Percentiles rank a stretch among this genome's conserved stretches.
Conservation (phyloP, 306 rosid genomes). For the Sophora flavescens region DNA sequence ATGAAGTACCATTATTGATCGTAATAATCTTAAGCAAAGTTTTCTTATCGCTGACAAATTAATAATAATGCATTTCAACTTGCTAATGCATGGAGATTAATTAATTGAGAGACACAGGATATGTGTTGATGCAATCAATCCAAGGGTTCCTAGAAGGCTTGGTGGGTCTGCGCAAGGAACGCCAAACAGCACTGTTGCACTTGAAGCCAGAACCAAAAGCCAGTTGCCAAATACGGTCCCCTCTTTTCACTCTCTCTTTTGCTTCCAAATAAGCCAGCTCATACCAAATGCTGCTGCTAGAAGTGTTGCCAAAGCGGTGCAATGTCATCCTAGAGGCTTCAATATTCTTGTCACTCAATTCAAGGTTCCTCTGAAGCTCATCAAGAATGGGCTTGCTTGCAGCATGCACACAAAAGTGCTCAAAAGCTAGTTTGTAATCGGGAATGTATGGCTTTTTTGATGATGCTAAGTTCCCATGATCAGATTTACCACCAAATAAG, state of each 20-base stretch:
- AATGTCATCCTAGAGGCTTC: constrained; percentile 91
- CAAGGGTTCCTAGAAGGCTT: constrained; percentile 80
- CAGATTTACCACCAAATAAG: constrained; percentile 61
- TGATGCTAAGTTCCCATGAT: constrained; percentile 33
- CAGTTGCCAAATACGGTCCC: constrained; percentile 93
- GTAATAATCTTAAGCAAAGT: constrained; percentile 34
- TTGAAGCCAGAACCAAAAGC: constrained; percentile 97
- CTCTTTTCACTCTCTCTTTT: constrained; percentile 74
- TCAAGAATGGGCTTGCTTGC: constrained; percentile 81
- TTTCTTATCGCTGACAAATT: constrained; percentile 20
- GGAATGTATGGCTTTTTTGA: constrained; percentile 86
- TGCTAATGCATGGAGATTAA: background rate
- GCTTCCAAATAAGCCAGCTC: constrained; percentile 94
- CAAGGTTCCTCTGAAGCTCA: constrained; percentile 90
- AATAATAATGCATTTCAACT: background rate
- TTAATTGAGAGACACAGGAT: constrained; percentile 56
- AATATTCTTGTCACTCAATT: constrained; percentile 79
- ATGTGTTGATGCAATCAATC: constrained; percentile 79
- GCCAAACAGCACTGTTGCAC: constrained; percentile 93
- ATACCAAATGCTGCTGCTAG: constrained; percentile 97
- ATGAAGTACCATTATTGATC: constrained; percentile 30
- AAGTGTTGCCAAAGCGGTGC: constrained; percentile 93
- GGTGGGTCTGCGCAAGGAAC: constrained; percentile 62
- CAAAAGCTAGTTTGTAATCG: constrained; percentile 90
- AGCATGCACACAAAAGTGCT: constrained; percentile 92